These are phyloP conservation scores for Myriosclerotinia scirpicola DNA, from an alignment of 2,329 filamentous ascomycete genomes.

Conservation along the genomic window DNA sequence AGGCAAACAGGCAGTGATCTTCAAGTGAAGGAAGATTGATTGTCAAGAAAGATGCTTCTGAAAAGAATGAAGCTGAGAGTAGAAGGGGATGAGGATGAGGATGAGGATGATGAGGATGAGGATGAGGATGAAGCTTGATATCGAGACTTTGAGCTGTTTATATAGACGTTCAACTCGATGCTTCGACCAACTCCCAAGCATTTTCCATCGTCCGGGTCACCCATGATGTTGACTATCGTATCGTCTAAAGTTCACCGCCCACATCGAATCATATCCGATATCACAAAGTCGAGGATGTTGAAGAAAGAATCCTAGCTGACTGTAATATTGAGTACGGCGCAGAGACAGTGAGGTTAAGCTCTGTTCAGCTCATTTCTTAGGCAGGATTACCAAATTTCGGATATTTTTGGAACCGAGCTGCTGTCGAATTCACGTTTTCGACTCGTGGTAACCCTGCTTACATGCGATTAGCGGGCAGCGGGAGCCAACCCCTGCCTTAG, in stretches of 20 bases:
- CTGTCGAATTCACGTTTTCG: slow-evolving; percentile 1
- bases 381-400: not conserved
- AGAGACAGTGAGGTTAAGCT: slow-evolving; percentile 8
- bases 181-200: not conserved
- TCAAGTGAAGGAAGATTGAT: slow-evolving; percentile 7
- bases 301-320: slow-evolving; percentile 7
- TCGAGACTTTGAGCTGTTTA: slow-evolving; percentile 11
- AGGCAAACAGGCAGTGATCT: not conserved
- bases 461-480: not conserved
- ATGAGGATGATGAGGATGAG: not conserved
- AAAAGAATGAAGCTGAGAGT: slow-evolving; percentile 1
- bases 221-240: slow-evolving; percentile 16
- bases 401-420: slow-evolving; percentile 7
- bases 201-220: not conserved
- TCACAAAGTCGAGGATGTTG: not conserved
- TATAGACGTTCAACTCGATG: slow-evolving; percentile 21
- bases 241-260: slow-evolving; percentile 9
- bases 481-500: slow-evolving; percentile 1
- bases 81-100: not conserved
- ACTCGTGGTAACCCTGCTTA: slow-evolving; percentile 13
- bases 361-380: not conserved
- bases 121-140: slow-evolving; percentile 16
- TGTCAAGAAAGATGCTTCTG: not conserved
- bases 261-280: not conserved
- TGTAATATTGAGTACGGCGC: not conserved